Evolutionary conservation across 1,139 yeast genomes (phyloP), one percentile per base, ranked within the genome.

Genomic region (Candida freyschussii): DNA sequence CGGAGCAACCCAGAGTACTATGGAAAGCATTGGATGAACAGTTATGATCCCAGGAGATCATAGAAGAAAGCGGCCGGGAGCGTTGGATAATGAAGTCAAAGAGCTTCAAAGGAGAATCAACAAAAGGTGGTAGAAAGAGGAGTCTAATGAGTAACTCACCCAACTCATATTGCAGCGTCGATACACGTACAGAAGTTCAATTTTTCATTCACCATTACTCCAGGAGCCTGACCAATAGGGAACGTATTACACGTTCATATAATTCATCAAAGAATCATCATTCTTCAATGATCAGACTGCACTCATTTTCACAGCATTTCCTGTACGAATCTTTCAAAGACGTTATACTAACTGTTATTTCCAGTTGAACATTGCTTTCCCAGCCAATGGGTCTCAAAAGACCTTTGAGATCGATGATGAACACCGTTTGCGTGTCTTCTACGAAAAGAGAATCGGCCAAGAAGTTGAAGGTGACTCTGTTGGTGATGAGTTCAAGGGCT

Each of bases 321-420:
- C 8, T 9, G 13, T 8, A 22, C 24, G 7, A 13, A 22, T 7
- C 8, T 9, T 9, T 7, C 7, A 7, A 7, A 8, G 12, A 22
- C 8, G 7, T 7, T 11, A 22, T 22, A 22, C 7, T 8, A 8
- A 22, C 8, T 9, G 24, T 12, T 22, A 22, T 22, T 22, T 8
- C 12, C 9, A 89, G 96, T 87, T 91, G 74, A 91, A 91, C 82
- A 89, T 91, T 76, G 85, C 99, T 67, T 93, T 83, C 81, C 99
- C 99, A 76, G 94, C 96, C 72, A 91, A 91, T 85, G 98, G 98
- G 81, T 84, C 98, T 61, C 97, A 91, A 75, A 91, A 91, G 78
- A 72, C 85, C 72, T 74, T 89, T 69, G 97, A 91, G 53, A 84
- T 91, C 63, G 99, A 91, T 66, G 98, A 93, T 67, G 98, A 93